Percentiles rank a stretch among this genome's conserved stretches.
phyloP scores from a whole-genome alignment of 169 alveolate genomes.

The Cryptosporidium parvum region DNA sequence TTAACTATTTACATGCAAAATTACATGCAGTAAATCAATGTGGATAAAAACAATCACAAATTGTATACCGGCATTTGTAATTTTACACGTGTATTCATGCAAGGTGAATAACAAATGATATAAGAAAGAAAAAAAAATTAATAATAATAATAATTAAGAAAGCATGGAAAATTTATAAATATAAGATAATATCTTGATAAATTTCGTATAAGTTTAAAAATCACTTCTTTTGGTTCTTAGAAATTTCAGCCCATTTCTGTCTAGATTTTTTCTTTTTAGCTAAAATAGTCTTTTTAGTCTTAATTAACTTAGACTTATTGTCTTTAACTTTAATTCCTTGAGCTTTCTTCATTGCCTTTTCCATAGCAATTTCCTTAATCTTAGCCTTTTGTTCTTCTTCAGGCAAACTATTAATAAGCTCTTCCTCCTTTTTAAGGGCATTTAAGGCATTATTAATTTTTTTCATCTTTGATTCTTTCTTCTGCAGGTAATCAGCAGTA shows the following conservation, averaged over 20 bases:
- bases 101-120: no score
- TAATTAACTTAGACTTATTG: conserved; percentile 13
- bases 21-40: background rate
- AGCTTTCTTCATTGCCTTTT: conserved; percentile 54
- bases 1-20: background rate
- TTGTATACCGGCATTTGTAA: background rate
- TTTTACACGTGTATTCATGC: background rate
- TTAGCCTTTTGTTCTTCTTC: conserved; percentile 9
- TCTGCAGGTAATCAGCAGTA: background rate
- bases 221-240: conserved; percentile 9
- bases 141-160: no score
- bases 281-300: conserved; percentile 29
- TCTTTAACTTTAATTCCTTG: conserved; percentile 64
- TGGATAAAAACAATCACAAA: background rate
- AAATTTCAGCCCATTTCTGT: conserved; percentile 57
- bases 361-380: conserved; percentile 56
- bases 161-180: background rate
- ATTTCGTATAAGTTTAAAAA: no score
- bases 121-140: no score
- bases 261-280: conserved; percentile 60
- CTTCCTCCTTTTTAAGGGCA: conserved; percentile 30
- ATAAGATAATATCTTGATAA: background rate
- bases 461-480: conserved; percentile 65
- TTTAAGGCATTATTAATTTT: conserved; percentile 19
- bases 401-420: conserved; percentile 14